Evolutionary conservation across 2,329 filamentous ascomycete species (phyloP), one percentile per base, ranked within the genome.

Genomic region (Scytalidium sp.): DNA sequence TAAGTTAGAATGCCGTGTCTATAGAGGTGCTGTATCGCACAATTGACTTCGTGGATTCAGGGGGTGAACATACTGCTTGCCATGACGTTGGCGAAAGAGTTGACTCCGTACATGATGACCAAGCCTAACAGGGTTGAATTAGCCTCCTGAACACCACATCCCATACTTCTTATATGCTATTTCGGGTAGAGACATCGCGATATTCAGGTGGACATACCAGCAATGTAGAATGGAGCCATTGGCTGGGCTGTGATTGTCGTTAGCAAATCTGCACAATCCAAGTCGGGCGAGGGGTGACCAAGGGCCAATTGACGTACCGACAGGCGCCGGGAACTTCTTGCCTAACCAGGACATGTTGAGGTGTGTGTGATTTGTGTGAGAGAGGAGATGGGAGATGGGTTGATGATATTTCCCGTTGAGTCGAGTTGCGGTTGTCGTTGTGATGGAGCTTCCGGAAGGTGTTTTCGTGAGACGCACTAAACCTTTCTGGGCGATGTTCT

Each of bases 191-290:
- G n/a, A n/a, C n/a, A n/a, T n/a, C n/a, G n/a, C 49, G 36, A 29
- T 43, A 53, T n/a, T 25, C 27, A 19, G 19, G 41, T 47, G 42
- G 47, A 79, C 88, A 69, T 94, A 96, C 93, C 91, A 71, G 93
- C 93, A 73, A 81, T 80, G 80, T 92, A 94, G 84, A 97, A 97
- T 63, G 93, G 93, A 72, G 83, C 84, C 85, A 95, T 85, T 64
- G 93, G 91, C 80, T 83, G 83, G 77, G 90, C 93, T 97, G 69
- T 70, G 41, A 52, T 58, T 64, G 64, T 55, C 65, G 58, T 56
- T 40, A 64, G 49, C 51, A 50, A 51, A 62, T 51, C 54, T 51
- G 45, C 43, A 40, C 45, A 36, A 48, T 42, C 41, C 5, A 36
- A 36, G 25, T 50, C 43, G 47, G 41, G 49, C 47, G 40, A 36